phyloP scores from a whole-genome alignment of 805 yeast species.

The Kluyveromyces nonfermentans region DNA sequence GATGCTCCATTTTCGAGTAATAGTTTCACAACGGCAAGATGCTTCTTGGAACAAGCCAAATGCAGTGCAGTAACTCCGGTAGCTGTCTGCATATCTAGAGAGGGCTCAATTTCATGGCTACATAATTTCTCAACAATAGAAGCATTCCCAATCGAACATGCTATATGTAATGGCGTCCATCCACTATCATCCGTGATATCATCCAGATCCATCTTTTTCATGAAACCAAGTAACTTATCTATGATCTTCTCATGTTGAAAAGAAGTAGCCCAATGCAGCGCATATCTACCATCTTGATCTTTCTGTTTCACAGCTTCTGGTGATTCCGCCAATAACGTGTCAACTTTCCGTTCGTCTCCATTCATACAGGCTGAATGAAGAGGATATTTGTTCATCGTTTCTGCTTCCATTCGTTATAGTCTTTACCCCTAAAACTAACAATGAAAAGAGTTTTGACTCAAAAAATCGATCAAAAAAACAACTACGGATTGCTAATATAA shows the following conservation, averaged over 20 bases:
- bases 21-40: constrained; percentile 46
- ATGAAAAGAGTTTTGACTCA: no score
- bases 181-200: constrained; percentile 64
- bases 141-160: constrained; percentile 61
- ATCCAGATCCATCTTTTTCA: constrained; percentile 48
- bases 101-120: constrained; percentile 42
- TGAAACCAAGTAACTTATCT: constrained; percentile 29
- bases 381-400: constrained; percentile 8
- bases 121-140: constrained; percentile 44
- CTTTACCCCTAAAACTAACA: neutral
- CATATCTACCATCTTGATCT: constrained; percentile 72
- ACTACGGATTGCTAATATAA: no score
- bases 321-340: constrained; percentile 38
- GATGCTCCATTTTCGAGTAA: constrained; percentile 48
- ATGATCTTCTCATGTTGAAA: constrained; percentile 46
- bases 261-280: constrained; percentile 86
- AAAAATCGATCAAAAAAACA: no score
- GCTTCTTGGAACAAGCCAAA: constrained; percentile 64
- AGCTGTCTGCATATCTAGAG: constrained; percentile 51
- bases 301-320: constrained; percentile 38
- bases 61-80: constrained; percentile 70
- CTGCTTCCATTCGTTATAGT: neutral
- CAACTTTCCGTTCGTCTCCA: constrained; percentile 43
- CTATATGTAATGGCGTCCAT: constrained; percentile 85
- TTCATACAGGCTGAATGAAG: constrained; percentile 62